A percentile compares a stretch with the other conserved stretches of the same genome.
These are phyloP conservation scores for Boletus edulis DNA, from an alignment of 768 basidiomycete genomes.

Conservation along the genomic window DNA sequence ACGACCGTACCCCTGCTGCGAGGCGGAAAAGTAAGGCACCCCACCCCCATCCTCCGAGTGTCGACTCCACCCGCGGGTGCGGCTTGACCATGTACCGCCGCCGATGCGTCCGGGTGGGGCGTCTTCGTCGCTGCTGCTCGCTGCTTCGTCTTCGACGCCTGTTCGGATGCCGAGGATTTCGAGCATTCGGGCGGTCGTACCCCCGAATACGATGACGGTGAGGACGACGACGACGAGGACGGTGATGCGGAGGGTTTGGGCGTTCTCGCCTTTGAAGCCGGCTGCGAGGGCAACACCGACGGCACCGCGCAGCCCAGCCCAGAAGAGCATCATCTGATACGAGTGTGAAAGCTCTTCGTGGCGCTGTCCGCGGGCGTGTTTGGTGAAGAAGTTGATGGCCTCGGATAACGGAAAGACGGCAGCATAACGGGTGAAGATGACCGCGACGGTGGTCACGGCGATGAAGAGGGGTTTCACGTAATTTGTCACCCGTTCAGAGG, in stretches of 20 bases:
- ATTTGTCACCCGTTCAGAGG: slow-evolving; percentile 69
- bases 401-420: slow-evolving; percentile 96
- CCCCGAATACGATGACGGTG: slow-evolving; percentile 92
- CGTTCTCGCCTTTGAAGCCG: slow-evolving; percentile 92
- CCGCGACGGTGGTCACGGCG: slow-evolving; percentile 84
- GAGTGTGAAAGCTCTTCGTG: slow-evolving; percentile 93
- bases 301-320: slow-evolving; percentile 95
- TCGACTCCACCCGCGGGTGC: slow-evolving; percentile 34
- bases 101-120: slow-evolving; percentile 26
- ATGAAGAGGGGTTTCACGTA: slow-evolving; percentile 97
- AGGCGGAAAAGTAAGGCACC: slow-evolving; percentile 33
- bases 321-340: slow-evolving; percentile 99
- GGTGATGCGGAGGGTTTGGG: slow-evolving; percentile 86
- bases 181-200: slow-evolving; percentile 96
- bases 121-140: slow-evolving; percentile 53
- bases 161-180: slow-evolving; percentile 95
- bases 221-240: slow-evolving; percentile 95
- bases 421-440: slow-evolving; percentile 91
- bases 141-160: slow-evolving; percentile 92
- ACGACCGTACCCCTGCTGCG: slow-evolving; percentile 27
- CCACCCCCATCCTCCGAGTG: slow-evolving; percentile 43
- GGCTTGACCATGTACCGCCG: background rate
- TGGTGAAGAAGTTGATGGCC: slow-evolving; percentile 89
- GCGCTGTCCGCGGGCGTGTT: slow-evolving; percentile 80
- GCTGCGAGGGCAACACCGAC: slow-evolving; percentile 97